These are phyloP conservation scores for Ceratocystis huliohia DNA, from an alignment of 2,329 filamentous ascomycete genomes.

Conservation along the genomic window DNA sequence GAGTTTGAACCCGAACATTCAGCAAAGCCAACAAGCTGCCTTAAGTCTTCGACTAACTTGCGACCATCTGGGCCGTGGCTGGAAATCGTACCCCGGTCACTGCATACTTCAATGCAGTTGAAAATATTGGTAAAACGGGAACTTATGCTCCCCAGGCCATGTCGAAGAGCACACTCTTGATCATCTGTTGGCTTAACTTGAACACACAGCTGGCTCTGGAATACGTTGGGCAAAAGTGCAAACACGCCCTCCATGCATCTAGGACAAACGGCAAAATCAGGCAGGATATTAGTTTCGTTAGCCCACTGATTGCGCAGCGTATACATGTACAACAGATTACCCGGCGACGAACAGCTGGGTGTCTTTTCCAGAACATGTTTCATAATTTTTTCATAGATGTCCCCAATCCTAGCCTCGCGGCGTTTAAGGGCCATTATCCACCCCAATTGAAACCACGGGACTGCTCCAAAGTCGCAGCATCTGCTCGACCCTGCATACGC, in stretches of 20 bases:
- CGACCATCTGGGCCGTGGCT: constrained; percentile 40
- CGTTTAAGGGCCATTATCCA: constrained; percentile 70
- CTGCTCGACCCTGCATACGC: constrained; percentile 27
- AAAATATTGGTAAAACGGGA: constrained; percentile 47
- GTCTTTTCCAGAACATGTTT: constrained; percentile 32
- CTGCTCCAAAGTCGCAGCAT: constrained; percentile 65
- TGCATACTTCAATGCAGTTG: constrained; percentile 44
- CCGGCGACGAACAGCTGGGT: constrained; percentile 22
- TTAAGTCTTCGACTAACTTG: constrained; percentile 51
- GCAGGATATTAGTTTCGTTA: constrained; percentile 44
- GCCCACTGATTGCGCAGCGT: constrained; percentile 54
- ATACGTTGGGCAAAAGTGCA: constrained; percentile 36
- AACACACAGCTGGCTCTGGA: constrained; percentile 45
- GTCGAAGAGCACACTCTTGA: constrained; percentile 41
- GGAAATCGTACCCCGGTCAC: constrained; percentile 27
- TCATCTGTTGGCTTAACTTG: constrained; percentile 27
- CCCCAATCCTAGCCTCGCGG: constrained; percentile 47
- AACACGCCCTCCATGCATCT: constrained; percentile 62
- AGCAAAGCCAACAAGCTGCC: constrained; percentile 33
- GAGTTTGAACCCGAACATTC: constrained; percentile 48
- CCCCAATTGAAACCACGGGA: constrained; percentile 70
- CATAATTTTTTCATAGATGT: constrained; percentile 54
- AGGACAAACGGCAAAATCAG: constrained; percentile 62
- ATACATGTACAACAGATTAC: constrained; percentile 53
- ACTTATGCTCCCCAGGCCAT: constrained; percentile 39